These are phyloP conservation scores for Paramecium caudatum DNA, from an alignment of 73 alveolate genomes.

Conservation along the genomic window DNA sequence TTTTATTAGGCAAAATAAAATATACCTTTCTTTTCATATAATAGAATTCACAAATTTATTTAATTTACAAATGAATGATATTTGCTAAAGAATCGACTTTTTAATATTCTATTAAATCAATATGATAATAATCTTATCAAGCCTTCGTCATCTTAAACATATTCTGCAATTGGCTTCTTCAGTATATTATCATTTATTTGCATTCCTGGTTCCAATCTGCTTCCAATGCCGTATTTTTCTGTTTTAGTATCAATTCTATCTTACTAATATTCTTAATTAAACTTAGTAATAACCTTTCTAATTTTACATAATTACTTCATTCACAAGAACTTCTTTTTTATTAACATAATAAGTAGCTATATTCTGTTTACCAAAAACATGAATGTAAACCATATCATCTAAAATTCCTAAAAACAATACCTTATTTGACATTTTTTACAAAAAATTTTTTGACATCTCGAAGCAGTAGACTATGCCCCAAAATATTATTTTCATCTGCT, in stretches of 20 bases:
- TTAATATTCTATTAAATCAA: too few relatives aligned
- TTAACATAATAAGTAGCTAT: conserved; percentile 3
- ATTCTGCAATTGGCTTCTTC: neutral
- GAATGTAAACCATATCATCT: conserved; percentile 22
- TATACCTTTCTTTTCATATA: too few relatives aligned
- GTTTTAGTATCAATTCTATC: neutral
- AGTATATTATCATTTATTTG: neutral
- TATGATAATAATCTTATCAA: conserved; percentile 38
- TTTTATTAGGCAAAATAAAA: too few relatives aligned
- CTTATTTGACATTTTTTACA: neutral
- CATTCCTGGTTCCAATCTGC: conserved; percentile 34
- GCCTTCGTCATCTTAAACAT: conserved; percentile 19
- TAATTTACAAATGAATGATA: too few relatives aligned
- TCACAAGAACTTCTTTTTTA: neutral
- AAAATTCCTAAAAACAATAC: neutral
- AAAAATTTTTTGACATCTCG: neutral
- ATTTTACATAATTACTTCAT: neutral
- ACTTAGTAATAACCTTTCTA: neutral
- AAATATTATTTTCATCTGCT: neutral
- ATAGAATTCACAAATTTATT: too few relatives aligned
- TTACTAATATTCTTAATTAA: neutral
- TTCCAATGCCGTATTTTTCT: conserved; percentile 25
- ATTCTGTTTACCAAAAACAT: conserved; percentile 19
- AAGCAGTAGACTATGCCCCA: neutral
- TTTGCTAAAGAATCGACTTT: too few relatives aligned